Evolutionary conservation across 805 yeast genomes (phyloP).

Genomic region (Wickerhamomyces sydowiorum): DNA sequence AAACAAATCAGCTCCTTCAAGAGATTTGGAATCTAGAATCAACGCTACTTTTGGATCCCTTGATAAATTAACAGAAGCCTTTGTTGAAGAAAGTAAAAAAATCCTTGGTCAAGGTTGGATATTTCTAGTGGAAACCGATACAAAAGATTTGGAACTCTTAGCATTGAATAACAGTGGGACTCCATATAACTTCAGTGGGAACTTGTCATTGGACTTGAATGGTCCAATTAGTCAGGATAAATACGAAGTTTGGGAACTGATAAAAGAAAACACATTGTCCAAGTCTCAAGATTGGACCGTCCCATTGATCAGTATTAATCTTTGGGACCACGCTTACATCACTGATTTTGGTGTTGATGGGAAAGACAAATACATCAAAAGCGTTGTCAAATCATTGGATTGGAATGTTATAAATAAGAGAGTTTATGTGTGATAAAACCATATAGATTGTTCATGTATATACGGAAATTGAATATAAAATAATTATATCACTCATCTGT

Average conservation of each 20-base stretch:
- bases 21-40: slow-evolving; percentile 30
- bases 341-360: slow-evolving; percentile 79
- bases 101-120: slow-evolving; percentile 66
- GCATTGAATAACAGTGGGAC: slow-evolving; percentile 70
- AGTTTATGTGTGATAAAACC: slow-evolving; percentile 17
- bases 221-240: slow-evolving; percentile 58
- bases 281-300: slow-evolving; percentile 55
- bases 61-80: slow-evolving; percentile 9
- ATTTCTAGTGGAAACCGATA: slow-evolving; percentile 60
- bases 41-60: slow-evolving; percentile 31
- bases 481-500: background rate
- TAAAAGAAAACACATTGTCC: slow-evolving; percentile 34
- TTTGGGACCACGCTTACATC: slow-evolving; percentile 89
- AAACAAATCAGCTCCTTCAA: slow-evolving; percentile 27
- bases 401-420: slow-evolving; percentile 68
- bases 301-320: slow-evolving; percentile 71
- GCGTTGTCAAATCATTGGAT: slow-evolving; percentile 72
- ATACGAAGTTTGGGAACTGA: slow-evolving; percentile 36
- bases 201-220: slow-evolving; percentile 72
- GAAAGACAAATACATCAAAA: slow-evolving; percentile 62
- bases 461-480: slow-evolving; percentile 2
- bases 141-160: slow-evolving; percentile 49
- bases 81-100: slow-evolving; percentile 19
- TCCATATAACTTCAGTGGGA: slow-evolving; percentile 63
- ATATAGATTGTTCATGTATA: background rate